These are phyloP conservation scores for Cryptococcus floricola DNA, from an alignment of 1,284 basidiomycete species.

Conservation along the genomic window DNA sequence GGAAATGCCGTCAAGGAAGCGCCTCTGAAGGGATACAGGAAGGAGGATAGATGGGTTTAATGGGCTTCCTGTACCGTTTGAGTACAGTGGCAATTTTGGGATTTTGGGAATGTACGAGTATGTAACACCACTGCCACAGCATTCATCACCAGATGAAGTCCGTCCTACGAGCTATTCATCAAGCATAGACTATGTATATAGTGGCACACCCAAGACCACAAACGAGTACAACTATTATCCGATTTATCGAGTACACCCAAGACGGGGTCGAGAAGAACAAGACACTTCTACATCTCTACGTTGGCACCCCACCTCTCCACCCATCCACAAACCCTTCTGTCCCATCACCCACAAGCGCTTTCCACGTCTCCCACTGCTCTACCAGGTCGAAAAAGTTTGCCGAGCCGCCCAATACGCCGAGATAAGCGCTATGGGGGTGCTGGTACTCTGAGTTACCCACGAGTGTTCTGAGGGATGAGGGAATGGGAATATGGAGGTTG, in stretches of 20 bases:
- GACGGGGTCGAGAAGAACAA: too few relatives aligned
- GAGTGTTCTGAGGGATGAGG: constrained; percentile 24
- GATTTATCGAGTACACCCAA: too few relatives aligned
- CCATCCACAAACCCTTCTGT: constrained; percentile 1
- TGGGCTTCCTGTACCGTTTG: not conserved
- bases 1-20: constrained; percentile 53
- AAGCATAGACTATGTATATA: too few relatives aligned
- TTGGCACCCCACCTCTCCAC: constrained; percentile 12
- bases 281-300: not conserved
- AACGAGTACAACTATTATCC: too few relatives aligned
- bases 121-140: too few relatives aligned
- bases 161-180: too few relatives aligned
- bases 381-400: constrained; percentile 39
- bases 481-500: constrained; percentile 22
- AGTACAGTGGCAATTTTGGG: too few relatives aligned
- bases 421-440: too few relatives aligned
- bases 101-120: too few relatives aligned
- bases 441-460: constrained; percentile 3
- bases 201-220: too few relatives aligned
- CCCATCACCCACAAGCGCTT: not conserved
- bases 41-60: constrained; percentile 45
- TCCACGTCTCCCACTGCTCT: constrained; percentile 24
- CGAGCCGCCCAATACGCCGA: constrained; percentile 2
- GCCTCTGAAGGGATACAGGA: constrained; percentile 39
- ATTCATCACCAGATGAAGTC: too few relatives aligned